These are phyloP conservation scores for Plasmodium knowlesi DNA, from an alignment of 169 alveolate genomes.

Conservation along the genomic window DNA sequence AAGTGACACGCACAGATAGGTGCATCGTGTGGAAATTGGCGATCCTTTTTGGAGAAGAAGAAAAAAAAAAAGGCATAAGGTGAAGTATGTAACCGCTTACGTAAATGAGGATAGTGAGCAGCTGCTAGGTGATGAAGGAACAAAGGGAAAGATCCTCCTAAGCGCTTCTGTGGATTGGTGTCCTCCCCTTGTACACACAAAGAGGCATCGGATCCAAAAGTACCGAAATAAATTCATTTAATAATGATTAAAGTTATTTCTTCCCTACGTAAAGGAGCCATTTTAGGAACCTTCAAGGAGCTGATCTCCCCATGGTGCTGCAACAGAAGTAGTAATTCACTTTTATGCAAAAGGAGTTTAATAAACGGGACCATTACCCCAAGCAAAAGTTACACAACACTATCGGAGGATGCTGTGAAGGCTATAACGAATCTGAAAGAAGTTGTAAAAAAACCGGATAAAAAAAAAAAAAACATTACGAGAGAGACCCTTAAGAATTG, in stretches of 20 bases:
- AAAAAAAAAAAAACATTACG: conserved; percentile 71
- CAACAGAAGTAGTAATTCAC: not conserved
- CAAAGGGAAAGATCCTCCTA: not conserved
- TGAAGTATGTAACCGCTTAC: not conserved
- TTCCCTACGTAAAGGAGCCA: not conserved
- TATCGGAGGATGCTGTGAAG: conserved; percentile 72
- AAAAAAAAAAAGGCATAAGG: not conserved
- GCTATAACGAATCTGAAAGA: conserved; percentile 75
- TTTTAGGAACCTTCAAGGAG: not conserved
- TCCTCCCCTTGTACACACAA: not conserved
- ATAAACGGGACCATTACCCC: not conserved
- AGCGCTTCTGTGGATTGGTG: not conserved
- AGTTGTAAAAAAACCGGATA: conserved; percentile 61
- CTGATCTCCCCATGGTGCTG: not conserved
- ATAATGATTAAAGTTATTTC: not conserved
- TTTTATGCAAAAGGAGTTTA: not conserved
- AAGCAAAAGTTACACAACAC: conserved; percentile 27
- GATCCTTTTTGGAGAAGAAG: not conserved
- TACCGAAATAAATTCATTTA: not conserved
- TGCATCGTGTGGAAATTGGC: not conserved
- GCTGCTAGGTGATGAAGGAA: not conserved
- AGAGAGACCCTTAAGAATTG: conserved; percentile 75
- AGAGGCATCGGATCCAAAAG: not conserved
- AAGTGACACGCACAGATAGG: not conserved
- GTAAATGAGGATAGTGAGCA: not conserved